These are phyloP conservation scores for Emmonsiellopsis sp. DNA, from an alignment of 2,329 filamentous ascomycete species.

Conservation along the genomic window DNA sequence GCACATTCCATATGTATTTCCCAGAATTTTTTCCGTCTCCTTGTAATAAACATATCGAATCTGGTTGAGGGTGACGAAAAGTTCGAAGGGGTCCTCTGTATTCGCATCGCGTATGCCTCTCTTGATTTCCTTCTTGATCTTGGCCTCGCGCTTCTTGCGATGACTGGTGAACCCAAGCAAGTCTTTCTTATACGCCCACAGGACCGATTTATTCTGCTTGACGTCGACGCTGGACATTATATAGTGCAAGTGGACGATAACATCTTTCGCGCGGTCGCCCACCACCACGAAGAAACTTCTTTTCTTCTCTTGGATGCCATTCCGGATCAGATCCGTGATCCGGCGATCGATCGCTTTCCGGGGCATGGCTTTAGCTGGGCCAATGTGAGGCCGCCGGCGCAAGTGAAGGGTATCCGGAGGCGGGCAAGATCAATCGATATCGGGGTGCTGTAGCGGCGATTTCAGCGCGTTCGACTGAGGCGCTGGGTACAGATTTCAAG, in stretches of 20 bases:
- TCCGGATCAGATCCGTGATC: conserved; percentile 82
- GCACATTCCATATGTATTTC: conserved; percentile 97
- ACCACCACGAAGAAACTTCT: conserved; percentile 96
- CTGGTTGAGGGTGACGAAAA: conserved; percentile 92
- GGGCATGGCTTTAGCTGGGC: conserved; percentile 22
- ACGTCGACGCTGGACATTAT: conserved; percentile 85
- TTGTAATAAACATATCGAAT: conserved; percentile 99
- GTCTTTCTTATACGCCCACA: conserved; percentile 99
- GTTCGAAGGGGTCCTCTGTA: conserved; percentile 87
- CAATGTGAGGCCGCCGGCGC: background rate
- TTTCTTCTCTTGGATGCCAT: conserved; percentile 90
- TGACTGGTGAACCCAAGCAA: conserved; percentile 90
- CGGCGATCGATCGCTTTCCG: conserved; percentile 65
- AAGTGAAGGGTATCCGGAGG: background rate
- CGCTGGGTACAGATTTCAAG: background rate
- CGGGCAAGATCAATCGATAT: background rate
- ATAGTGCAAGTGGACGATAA: conserved; percentile 89
- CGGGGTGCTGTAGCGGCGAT: background rate
- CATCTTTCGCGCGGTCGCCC: conserved; percentile 88
- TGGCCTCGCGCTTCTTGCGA: conserved; percentile 93
- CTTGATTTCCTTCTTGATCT: conserved; percentile 98
- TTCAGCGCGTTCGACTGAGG: background rate
- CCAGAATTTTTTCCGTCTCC: conserved; percentile 96
- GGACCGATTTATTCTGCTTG: conserved; percentile 88
- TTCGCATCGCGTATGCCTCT: conserved; percentile 87